Evolutionary conservation across 441 rosid genomes (phyloP).

Genomic region (Sinapis alba): DNA sequence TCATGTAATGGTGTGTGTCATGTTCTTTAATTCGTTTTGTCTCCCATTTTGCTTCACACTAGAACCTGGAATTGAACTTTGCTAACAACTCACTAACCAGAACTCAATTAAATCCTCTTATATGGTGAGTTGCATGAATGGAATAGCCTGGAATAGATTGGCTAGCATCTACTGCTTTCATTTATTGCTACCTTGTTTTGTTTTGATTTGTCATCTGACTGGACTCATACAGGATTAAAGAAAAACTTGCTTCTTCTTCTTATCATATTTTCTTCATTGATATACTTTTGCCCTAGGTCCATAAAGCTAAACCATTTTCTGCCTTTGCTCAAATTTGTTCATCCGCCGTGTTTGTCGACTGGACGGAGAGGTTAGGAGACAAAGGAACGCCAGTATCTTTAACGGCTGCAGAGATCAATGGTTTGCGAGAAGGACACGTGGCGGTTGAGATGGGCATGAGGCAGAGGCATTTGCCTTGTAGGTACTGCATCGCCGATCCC

Average conservation of each 20-base stretch:
- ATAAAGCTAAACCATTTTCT: neutral
- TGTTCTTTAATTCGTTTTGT: neutral
- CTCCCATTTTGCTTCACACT: neutral
- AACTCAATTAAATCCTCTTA: neutral
- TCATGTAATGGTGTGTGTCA: slow-evolving; percentile 9
- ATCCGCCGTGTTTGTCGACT: slow-evolving; percentile 30
- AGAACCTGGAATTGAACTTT: neutral
- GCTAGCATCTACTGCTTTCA: neutral
- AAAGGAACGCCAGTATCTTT: slow-evolving; percentile 21
- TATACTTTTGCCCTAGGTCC: neutral
- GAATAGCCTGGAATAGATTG: neutral
- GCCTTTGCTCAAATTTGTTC: neutral
- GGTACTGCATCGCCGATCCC: slow-evolving; percentile 97
- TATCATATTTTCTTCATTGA: neutral
- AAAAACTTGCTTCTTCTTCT: neutral
- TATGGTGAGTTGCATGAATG: neutral
- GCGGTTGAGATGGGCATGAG: slow-evolving; percentile 91
- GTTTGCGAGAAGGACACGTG: slow-evolving; percentile 55
- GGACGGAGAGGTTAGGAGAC: slow-evolving; percentile 21
- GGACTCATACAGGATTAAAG: neutral
- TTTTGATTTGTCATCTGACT: neutral
- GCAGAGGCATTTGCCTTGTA: slow-evolving; percentile 94
- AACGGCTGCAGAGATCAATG: slow-evolving; percentile 44
- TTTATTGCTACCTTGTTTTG: neutral
- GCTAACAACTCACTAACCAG: neutral